Conservation (phyloP, 2,329 filamentous ascomycete genomes). For the Claviceps quebecensis region DNA sequence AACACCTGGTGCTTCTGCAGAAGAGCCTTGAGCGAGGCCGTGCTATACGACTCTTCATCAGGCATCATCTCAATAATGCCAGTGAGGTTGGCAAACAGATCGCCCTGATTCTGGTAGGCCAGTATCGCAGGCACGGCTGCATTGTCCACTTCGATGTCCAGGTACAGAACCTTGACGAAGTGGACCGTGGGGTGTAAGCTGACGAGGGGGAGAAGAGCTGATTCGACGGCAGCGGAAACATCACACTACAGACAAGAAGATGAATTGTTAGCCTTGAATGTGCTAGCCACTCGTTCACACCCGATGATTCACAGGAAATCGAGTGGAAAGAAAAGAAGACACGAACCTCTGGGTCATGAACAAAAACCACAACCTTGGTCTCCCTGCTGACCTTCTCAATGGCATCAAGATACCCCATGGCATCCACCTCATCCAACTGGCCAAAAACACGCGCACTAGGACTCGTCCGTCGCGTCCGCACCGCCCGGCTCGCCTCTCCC, state of each 20-base stretch:
- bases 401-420: constrained; percentile 84
- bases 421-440: constrained; percentile 70
- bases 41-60: constrained; percentile 46
- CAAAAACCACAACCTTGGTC: constrained; percentile 81
- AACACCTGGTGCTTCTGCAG: constrained; percentile 40
- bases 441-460: constrained; percentile 70
- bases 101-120: constrained; percentile 74
- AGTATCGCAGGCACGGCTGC: constrained; percentile 77
- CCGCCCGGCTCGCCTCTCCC: constrained; percentile 37
- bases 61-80: constrained; percentile 80
- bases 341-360: constrained; percentile 75
- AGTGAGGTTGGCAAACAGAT: constrained; percentile 80
- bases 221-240: constrained; percentile 65
- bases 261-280: neutral
- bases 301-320: neutral
- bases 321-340: neutral
- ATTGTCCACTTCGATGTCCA: constrained; percentile 87
- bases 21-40: constrained; percentile 35
- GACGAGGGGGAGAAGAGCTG: constrained; percentile 63
- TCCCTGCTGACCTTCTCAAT: constrained; percentile 78
- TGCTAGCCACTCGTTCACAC: too few relatives aligned
- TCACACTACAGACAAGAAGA: constrained; percentile 44
- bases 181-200: constrained; percentile 55
- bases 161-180: constrained; percentile 83
- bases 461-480: constrained; percentile 54